phyloP scores from a whole-genome alignment of 441 rosid species.

The Erodium moschatum region DNA sequence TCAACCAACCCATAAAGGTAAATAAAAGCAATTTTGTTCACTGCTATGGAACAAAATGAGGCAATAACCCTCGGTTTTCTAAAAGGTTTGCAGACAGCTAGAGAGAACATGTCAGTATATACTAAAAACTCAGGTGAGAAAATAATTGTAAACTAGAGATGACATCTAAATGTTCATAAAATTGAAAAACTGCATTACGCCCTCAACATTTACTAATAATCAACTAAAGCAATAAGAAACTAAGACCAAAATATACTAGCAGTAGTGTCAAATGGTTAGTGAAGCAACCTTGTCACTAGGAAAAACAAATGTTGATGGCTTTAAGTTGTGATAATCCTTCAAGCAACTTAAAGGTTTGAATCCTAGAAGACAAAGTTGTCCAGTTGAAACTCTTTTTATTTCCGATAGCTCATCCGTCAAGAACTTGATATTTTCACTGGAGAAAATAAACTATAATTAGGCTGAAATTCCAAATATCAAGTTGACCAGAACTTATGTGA shows the following conservation, averaged over 20 bases:
- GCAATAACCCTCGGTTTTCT: constrained; percentile 1
- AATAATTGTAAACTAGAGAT: not conserved
- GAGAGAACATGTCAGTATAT: not conserved
- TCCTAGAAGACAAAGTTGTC: constrained; percentile 70
- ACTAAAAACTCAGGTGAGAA: not conserved
- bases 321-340: constrained; percentile 85
- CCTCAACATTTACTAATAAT: not conserved
- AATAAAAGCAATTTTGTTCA: not conserved
- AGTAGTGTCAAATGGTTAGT: constrained; percentile 6
- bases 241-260: not conserved
- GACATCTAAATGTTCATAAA: not conserved
- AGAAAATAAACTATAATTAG: constrained; percentile 15
- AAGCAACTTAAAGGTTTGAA: constrained; percentile 87
- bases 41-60: not conserved
- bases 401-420: constrained; percentile 57
- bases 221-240: constrained; percentile 1
- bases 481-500: constrained; percentile 6
- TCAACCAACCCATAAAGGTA: not conserved
- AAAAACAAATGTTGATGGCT: constrained; percentile 83
- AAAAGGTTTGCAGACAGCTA: not conserved
- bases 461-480: constrained; percentile 20
- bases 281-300: constrained; percentile 75
- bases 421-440: constrained; percentile 57
- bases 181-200: not conserved
- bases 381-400: constrained; percentile 60